A percentile compares a stretch with the other conserved stretches of the same genome.
Evolutionary conservation across 2,329 filamentous ascomycete genomes (phyloP).

Genomic region (Trichophyton benhamiae): DNA sequence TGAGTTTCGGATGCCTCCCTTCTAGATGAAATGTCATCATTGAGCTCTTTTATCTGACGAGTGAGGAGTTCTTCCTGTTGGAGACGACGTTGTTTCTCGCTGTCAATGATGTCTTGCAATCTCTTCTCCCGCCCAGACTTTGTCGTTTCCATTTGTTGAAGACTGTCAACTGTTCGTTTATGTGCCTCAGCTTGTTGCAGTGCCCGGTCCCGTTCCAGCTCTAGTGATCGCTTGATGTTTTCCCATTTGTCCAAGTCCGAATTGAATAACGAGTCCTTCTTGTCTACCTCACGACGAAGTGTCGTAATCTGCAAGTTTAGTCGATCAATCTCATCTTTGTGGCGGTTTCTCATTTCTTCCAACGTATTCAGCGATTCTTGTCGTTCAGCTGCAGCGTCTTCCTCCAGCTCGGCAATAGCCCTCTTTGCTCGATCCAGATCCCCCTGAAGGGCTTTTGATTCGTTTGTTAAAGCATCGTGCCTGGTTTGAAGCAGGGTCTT

Average conservation of each 20-base stretch:
- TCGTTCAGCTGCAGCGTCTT: slow-evolving; percentile 41
- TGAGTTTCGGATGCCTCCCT: slow-evolving; percentile 54
- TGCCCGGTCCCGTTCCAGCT: slow-evolving; percentile 52
- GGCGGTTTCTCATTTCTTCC: slow-evolving; percentile 45
- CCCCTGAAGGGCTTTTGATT: slow-evolving; percentile 54
- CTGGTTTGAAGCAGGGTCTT: slow-evolving; percentile 58
- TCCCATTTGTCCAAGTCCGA: slow-evolving; percentile 64
- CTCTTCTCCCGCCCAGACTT: slow-evolving; percentile 56
- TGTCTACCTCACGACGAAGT: slow-evolving; percentile 52
- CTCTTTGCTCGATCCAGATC: slow-evolving; percentile 43
- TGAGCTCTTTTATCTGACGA: slow-evolving; percentile 62
- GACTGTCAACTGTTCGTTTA: slow-evolving; percentile 57
- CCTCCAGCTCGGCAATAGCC: slow-evolving; percentile 37
- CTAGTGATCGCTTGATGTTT: slow-evolving; percentile 50
- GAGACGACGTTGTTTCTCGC: slow-evolving; percentile 58
- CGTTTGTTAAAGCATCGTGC: slow-evolving; percentile 53
- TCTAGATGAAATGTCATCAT: slow-evolving; percentile 56
- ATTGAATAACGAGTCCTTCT: slow-evolving; percentile 58
- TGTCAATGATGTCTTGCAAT: slow-evolving; percentile 55
- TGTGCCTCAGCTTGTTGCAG: slow-evolving; percentile 56
- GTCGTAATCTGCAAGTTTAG: slow-evolving; percentile 47
- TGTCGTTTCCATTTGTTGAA: slow-evolving; percentile 55
- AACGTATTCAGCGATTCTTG: slow-evolving; percentile 49
- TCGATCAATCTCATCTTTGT: slow-evolving; percentile 43
- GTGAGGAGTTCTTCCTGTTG: slow-evolving; percentile 58